These are phyloP conservation scores for Corylus americana DNA, from an alignment of 306 rosid genomes.

Conservation along the genomic window DNA sequence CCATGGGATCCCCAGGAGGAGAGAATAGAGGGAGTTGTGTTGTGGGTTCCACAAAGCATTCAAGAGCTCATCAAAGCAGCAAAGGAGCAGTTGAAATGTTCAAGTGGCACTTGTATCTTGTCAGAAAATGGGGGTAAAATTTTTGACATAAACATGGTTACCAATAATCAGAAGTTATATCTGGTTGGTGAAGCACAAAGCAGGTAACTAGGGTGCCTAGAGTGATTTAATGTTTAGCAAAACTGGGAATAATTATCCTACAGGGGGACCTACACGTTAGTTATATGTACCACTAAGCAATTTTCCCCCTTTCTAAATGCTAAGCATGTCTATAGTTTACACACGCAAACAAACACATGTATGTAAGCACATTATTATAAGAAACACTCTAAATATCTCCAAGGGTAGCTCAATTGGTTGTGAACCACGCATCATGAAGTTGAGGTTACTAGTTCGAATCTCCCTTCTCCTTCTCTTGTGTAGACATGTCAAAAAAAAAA, in stretches of 20 bases:
- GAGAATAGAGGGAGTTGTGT: conserved; percentile 34
- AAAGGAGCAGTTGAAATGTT: conserved; percentile 18
- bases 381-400: too few species aligned
- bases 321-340: not conserved
- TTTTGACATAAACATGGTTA: conserved; percentile 32
- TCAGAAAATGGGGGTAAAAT: conserved; percentile 45
- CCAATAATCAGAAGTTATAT: conserved; percentile 39
- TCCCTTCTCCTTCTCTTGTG: too few species aligned
- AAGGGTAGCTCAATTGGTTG: too few species aligned
- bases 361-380: too few species aligned
- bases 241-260: not conserved
- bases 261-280: too few species aligned
- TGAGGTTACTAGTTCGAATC: too few species aligned
- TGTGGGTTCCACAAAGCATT: conserved; percentile 46
- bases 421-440: too few species aligned
- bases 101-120: conserved; percentile 22
- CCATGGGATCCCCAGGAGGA: conserved; percentile 35
- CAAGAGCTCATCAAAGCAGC: conserved; percentile 39
- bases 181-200: conserved; percentile 25
- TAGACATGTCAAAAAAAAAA: too few species aligned
- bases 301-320: not conserved
- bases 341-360: too few species aligned
- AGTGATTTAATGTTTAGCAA: not conserved
- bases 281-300: not conserved
- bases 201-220: not conserved